phyloP scores from a whole-genome alignment of 2,329 filamentous ascomycete genomes.

The Trichoderma koningiopsis region DNA sequence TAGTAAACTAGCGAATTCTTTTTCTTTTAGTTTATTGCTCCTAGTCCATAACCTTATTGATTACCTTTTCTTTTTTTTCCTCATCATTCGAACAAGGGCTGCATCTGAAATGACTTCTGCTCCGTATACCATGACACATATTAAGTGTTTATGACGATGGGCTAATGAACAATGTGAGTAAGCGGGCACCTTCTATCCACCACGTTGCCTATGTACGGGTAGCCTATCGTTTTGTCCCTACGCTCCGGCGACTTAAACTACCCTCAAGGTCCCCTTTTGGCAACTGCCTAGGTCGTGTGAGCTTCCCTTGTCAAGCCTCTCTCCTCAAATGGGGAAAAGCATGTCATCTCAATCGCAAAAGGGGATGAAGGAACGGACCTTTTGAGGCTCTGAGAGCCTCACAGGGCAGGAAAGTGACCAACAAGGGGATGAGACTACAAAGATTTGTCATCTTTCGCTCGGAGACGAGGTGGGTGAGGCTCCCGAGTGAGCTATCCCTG shows the following conservation, averaged over 20 bases:
- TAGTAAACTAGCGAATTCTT: neutral
- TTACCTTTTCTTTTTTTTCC: neutral
- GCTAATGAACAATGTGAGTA: neutral
- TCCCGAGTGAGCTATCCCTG: neutral
- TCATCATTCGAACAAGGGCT: too few relatives aligned
- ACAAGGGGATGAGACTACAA: neutral
- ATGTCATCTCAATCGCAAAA: neutral
- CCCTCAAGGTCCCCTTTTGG: neutral
- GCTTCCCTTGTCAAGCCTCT: neutral
- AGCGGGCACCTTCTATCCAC: conserved; percentile 9
- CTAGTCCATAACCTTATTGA: neutral
- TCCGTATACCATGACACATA: neutral
- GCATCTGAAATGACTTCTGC: too few relatives aligned
- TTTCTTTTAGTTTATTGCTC: neutral
- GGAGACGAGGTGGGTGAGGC: neutral
- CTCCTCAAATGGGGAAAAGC: neutral
- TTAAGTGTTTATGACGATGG: too few relatives aligned
- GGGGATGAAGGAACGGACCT: neutral
- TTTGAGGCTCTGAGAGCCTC: neutral
- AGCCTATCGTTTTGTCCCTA: neutral
- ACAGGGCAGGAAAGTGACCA: neutral
- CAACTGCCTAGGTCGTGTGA: neutral
- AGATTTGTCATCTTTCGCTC: neutral
- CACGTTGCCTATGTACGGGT: neutral
- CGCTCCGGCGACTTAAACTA: neutral